phyloP scores from a whole-genome alignment of 75 land plant species.

The Isoetes taiwanensis region DNA sequence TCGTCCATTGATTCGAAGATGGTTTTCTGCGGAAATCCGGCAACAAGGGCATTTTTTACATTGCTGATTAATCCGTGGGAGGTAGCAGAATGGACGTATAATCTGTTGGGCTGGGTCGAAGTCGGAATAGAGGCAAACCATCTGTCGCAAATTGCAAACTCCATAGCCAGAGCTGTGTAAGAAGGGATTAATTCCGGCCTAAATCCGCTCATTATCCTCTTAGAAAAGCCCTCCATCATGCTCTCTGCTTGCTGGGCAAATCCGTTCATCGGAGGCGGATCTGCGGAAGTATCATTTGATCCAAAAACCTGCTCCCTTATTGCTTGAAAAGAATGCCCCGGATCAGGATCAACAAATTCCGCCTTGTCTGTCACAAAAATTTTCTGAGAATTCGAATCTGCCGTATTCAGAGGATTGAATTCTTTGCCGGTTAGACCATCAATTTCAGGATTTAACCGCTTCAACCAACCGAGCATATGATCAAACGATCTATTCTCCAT shows the following conservation, averaged over 20 bases:
- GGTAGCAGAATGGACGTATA: constrained; percentile 91
- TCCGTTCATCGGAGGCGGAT: constrained; percentile 85
- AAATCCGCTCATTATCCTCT: constrained; percentile 84
- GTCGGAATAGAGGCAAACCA: constrained; percentile 98
- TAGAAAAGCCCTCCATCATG: constrained; percentile 43
- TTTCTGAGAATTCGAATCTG: constrained; percentile 41
- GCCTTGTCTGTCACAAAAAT: constrained; percentile 60
- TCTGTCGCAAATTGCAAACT: constrained; percentile 75
- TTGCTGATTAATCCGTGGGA: constrained; percentile 81
- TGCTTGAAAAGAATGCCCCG: constrained; percentile 93
- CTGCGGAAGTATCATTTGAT: constrained; percentile 35
- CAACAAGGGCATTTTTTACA: constrained; percentile 58
- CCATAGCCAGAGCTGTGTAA: constrained; percentile 57
- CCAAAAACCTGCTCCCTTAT: constrained; percentile 96
- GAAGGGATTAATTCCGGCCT: constrained; percentile 54
- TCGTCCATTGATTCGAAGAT: constrained; percentile 48
- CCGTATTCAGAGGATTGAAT: constrained; percentile 41
- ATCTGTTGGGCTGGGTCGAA: constrained; percentile 94
- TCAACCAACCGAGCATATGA: constrained; percentile 97
- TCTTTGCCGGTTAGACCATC: constrained; percentile 87
- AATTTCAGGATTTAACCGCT: constrained; percentile 54
- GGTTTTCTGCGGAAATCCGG: constrained; percentile 86
- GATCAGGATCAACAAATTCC: constrained; percentile 76
- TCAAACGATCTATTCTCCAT: constrained; percentile 99
- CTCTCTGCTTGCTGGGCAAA: constrained; percentile 80